Conservation (phyloP, 352 stramenopile genomes). For the Globisporangium spinosum region DNA sequence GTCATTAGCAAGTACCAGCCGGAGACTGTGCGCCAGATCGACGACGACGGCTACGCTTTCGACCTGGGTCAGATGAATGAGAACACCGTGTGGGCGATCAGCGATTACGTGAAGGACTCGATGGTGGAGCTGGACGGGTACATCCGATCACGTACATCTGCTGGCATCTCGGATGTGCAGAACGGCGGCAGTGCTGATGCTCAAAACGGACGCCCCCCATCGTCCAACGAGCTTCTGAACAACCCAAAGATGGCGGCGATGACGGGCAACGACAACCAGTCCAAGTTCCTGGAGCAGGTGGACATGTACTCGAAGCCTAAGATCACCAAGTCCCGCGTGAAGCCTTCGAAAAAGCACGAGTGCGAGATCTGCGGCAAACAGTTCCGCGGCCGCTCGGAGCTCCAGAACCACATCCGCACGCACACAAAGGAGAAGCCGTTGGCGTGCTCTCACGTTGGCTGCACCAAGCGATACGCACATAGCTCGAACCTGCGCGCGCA, state of each 20-base stretch:
- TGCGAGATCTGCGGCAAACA: slow-evolving; percentile 84
- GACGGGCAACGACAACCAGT: slow-evolving; percentile 70
- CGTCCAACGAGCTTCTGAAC: slow-evolving; percentile 32
- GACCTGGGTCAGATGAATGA: slow-evolving; percentile 87
- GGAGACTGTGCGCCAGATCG: slow-evolving; percentile 81
- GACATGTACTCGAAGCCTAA: slow-evolving; percentile 89
- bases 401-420: slow-evolving; percentile 88
- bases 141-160: slow-evolving; percentile 64
- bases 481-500: slow-evolving; percentile 90
- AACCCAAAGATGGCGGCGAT: slow-evolving; percentile 72
- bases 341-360: slow-evolving; percentile 84
- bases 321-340: slow-evolving; percentile 83
- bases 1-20: slow-evolving; percentile 89
- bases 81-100: slow-evolving; percentile 87
- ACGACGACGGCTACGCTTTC: slow-evolving; percentile 86
- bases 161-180: slow-evolving; percentile 23
- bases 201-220: slow-evolving; percentile 7
- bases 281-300: slow-evolving; percentile 86
- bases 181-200: slow-evolving; percentile 10
- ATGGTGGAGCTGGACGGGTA: slow-evolving; percentile 85
- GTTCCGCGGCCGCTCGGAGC: slow-evolving; percentile 77
- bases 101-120: slow-evolving; percentile 83
- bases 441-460: slow-evolving; percentile 83
- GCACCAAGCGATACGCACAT: slow-evolving; percentile 88
- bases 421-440: slow-evolving; percentile 90